A percentile compares a stretch with the other conserved stretches of the same genome.
These are phyloP conservation scores for Smallanthus sonchifolius DNA, from an alignment of 129 eudicot species.

Conservation along the genomic window DNA sequence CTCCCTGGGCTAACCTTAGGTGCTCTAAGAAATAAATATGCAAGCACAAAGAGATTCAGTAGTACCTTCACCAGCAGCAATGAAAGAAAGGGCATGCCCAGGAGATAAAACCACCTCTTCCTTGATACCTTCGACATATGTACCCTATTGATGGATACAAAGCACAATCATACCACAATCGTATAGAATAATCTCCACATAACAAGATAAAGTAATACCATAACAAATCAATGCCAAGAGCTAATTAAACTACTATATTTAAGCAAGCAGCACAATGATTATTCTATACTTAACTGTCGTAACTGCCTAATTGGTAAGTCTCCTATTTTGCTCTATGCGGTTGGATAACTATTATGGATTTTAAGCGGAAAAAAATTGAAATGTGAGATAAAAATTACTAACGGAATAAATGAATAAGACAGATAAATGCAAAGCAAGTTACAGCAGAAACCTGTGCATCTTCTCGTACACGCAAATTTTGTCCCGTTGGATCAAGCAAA, in stretches of 20 bases:
- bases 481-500: slow-evolving; percentile 98
- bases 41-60: slow-evolving; percentile 14
- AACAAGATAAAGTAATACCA: slow-evolving; percentile 4
- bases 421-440: slow-evolving; percentile 7
- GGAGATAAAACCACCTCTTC: slow-evolving; percentile 99
- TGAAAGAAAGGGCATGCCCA: slow-evolving; percentile 96
- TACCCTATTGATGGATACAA: slow-evolving; percentile 52
- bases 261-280: neutral
- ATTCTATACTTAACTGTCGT: neutral
- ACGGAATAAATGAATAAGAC: neutral
- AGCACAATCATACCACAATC: slow-evolving; percentile 2
- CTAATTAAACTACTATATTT: neutral
- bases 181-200: slow-evolving; percentile 8
- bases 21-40: slow-evolving; percentile 12
- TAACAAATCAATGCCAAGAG: neutral
- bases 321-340: slow-evolving; percentile 3
- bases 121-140: slow-evolving; percentile 98
- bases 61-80: slow-evolving; percentile 99
- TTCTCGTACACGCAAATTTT: slow-evolving; percentile 96
- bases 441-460: slow-evolving; percentile 80
- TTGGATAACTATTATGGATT: neutral
- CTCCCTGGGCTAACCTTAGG: neutral
- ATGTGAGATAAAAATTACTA: slow-evolving; percentile 3
- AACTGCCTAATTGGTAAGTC: neutral
- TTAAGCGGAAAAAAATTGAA: neutral